Percentiles rank a stretch among this genome's conserved stretches.
Conservation (phyloP, 441 rosid genomes). For the Raphanus hybrid region DNA sequence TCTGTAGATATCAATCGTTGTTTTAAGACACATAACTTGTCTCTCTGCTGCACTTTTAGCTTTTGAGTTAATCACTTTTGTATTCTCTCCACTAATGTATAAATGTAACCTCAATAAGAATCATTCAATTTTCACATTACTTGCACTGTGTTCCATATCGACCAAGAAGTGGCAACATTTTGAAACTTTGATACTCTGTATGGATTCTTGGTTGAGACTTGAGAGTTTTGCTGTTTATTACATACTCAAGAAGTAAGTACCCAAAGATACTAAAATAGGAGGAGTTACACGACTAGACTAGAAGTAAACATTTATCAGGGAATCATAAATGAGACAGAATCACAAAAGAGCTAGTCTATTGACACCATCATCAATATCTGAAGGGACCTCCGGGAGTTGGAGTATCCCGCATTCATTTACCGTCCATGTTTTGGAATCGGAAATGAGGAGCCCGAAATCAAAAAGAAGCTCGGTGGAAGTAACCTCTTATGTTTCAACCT, state of each 20-base stretch:
- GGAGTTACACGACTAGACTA: not conserved
- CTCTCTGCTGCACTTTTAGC: slow-evolving; percentile 3
- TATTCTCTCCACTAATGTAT: not conserved
- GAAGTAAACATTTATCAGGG: not conserved
- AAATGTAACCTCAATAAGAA: no score
- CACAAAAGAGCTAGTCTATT: not conserved
- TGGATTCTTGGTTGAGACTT: no score
- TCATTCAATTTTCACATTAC: no score
- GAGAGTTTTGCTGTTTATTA: no score
- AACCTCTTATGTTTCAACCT: slow-evolving; percentile 1
- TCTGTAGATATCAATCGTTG: no score
- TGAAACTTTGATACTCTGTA: no score
- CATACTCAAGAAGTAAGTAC: no score
- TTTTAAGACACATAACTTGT: not conserved
- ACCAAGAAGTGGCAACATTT: no score
- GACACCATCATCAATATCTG: not conserved
- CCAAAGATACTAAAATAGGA: no score
- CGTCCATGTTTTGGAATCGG: not conserved
- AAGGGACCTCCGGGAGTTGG: not conserved
- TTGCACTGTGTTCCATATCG: no score
- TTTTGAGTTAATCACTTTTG: not conserved
- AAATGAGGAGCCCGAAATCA: not conserved
- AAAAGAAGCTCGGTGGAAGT: slow-evolving; percentile 7
- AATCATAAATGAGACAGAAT: not conserved
- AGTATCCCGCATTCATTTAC: slow-evolving; percentile 2